phyloP scores from a whole-genome alignment of 305 asterid genomes.

The Lippia alba region DNA sequence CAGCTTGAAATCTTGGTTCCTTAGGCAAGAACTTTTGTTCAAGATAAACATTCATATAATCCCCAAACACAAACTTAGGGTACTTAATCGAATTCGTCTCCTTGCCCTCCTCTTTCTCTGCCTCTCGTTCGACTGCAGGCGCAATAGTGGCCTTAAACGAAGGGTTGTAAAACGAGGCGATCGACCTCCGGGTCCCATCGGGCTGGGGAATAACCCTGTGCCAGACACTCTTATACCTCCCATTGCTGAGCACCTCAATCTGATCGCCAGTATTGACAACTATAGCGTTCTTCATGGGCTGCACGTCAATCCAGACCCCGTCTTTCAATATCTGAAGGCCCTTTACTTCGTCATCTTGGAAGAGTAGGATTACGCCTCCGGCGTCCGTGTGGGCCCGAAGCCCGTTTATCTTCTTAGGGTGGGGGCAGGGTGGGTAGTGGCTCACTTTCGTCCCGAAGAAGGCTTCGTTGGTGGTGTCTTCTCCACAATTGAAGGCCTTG shows the following conservation, averaged over 20 bases:
- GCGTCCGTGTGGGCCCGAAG: conserved; percentile 97
- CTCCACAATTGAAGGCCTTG: conserved; percentile 66
- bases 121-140: conserved; percentile 51
- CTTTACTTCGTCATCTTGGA: conserved; percentile 75
- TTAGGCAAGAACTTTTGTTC: conserved; percentile 83
- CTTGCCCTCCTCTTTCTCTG: conserved; percentile 23
- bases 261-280: conserved; percentile 93
- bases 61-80: conserved; percentile 82
- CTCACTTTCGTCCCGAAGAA: conserved; percentile 94
- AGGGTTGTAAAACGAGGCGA: conserved; percentile 91
- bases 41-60: conserved; percentile 74
- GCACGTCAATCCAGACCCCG: conserved; percentile 78
- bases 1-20: conserved; percentile 86
- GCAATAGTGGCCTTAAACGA: conserved; percentile 67
- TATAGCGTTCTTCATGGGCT: conserved; percentile 66
- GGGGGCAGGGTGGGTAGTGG: conserved; percentile 92
- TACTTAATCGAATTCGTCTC: conserved; percentile 30
- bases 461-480: conserved; percentile 40
- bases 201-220: conserved; percentile 64
- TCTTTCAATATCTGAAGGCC: conserved; percentile 88
- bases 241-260: conserved; percentile 85
- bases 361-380: conserved; percentile 85
- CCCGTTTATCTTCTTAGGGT: conserved; percentile 68
- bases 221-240: conserved; percentile 92
- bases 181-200: conserved; percentile 70